Conservation (phyloP, 371 early-diverging fungal genomes). For the Circinella umbellata region DNA sequence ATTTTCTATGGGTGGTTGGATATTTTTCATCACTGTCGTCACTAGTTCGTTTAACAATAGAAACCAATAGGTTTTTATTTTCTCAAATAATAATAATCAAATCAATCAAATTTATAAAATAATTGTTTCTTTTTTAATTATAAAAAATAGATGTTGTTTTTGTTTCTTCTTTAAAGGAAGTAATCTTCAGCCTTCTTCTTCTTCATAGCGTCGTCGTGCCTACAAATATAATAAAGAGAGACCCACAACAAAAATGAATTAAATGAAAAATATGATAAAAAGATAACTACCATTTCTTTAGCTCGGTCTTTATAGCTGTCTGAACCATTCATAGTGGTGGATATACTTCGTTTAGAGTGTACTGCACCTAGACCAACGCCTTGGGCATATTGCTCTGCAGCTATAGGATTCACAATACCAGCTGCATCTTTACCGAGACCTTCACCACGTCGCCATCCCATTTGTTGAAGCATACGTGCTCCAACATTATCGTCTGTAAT, state of each 20-base stretch:
- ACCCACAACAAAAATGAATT: conserved; percentile 1
- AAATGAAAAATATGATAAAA: not conserved
- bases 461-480: conserved; percentile 44
- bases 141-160: not conserved
- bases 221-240: conserved; percentile 3
- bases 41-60: too few species aligned
- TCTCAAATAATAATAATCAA: too few species aligned
- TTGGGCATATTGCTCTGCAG: conserved; percentile 46
- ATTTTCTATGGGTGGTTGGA: too few species aligned
- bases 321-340: not conserved
- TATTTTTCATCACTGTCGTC: too few species aligned
- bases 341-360: conserved; percentile 14
- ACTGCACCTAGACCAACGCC: conserved; percentile 40
- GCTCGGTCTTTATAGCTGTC: conserved; percentile 26
- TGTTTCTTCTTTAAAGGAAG: not conserved
- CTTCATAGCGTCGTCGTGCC: conserved; percentile 19
- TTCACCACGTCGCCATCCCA: conserved; percentile 55
- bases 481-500: conserved; percentile 47
- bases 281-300: conserved; percentile 24
- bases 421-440: conserved; percentile 46
- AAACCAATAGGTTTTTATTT: too few species aligned
- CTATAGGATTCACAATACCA: conserved; percentile 48
- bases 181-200: not conserved
- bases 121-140: not conserved
- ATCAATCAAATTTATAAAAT: too few species aligned